phyloP scores from a whole-genome alignment of 2,329 filamentous ascomycete species.

The Verticillium albo-atrum region DNA sequence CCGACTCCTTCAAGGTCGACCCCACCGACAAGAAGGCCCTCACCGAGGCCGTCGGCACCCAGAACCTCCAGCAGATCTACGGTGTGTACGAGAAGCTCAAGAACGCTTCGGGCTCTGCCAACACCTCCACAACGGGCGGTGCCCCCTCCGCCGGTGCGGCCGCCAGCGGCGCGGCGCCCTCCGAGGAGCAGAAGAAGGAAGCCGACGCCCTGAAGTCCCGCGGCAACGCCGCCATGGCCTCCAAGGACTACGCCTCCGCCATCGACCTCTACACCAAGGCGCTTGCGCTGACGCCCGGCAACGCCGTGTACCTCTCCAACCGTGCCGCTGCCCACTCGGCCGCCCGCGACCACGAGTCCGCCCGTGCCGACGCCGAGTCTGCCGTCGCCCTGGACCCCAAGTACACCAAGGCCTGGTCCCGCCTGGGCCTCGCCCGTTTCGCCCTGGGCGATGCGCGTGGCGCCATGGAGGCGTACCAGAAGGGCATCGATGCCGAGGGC shows the following conservation, averaged over 20 bases:
- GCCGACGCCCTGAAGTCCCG: constrained; percentile 85
- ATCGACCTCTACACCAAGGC: constrained; percentile 88
- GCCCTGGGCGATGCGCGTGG: constrained; percentile 87
- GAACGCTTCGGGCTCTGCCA: constrained; percentile 37
- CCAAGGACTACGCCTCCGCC: constrained; percentile 81
- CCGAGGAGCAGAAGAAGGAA: constrained; percentile 65
- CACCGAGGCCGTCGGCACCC: constrained; percentile 72
- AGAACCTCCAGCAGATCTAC: constrained; percentile 89
- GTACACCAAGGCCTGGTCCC: constrained; percentile 97
- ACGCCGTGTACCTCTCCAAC: constrained; percentile 97
- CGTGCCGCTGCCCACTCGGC: constrained; percentile 91
- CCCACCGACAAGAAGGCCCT: constrained; percentile 69
- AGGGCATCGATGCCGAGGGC: constrained; percentile 91
- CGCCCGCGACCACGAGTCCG: constrained; percentile 76
- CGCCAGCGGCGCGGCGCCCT: constrained; percentile 23
- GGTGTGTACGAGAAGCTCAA: constrained; percentile 94
- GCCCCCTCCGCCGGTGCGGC: constrained; percentile 25
- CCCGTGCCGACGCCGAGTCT: constrained; percentile 82
- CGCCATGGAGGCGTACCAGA: constrained; percentile 89
- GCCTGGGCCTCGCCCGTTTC: constrained; percentile 85
- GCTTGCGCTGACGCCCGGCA: constrained; percentile 72
- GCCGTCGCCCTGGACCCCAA: constrained; percentile 82
- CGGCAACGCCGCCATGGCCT: constrained; percentile 91
- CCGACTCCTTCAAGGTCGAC: constrained; percentile 93
- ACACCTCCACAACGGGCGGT: constrained; percentile 37